A percentile compares a stretch with the other conserved stretches of the same genome.
Evolutionary conservation across 495 filamentous ascomycete genomes (phyloP).

Genomic region (Talaromyces borbonicus): DNA sequence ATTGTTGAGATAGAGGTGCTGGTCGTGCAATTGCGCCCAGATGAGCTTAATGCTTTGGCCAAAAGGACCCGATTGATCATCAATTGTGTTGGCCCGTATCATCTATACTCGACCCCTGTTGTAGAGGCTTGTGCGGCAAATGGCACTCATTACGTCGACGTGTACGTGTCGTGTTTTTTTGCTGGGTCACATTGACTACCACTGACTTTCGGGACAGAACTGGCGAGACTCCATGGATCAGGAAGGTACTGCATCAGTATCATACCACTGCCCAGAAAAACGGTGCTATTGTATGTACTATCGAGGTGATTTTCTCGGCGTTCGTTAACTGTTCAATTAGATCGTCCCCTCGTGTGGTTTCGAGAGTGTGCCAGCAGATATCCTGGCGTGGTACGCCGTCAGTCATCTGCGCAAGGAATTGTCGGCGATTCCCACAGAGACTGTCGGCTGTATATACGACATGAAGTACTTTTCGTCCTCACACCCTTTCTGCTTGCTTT

Average conservation of each 20-base stretch:
- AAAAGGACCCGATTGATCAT: conserved; percentile 71
- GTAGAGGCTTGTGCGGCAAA: conserved; percentile 80
- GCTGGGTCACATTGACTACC: neutral
- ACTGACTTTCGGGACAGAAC: conserved; percentile 37
- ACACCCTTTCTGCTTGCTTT: neutral
- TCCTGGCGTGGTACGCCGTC: conserved; percentile 63
- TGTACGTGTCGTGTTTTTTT: conserved; percentile 22
- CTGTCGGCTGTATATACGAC: conserved; percentile 52
- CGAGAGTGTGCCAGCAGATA: conserved; percentile 77
- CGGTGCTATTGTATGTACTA: conserved; percentile 54
- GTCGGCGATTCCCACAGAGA: conserved; percentile 43
- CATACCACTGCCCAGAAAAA: conserved; percentile 61
- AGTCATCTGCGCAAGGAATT: conserved; percentile 52
- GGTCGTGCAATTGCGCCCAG: conserved; percentile 50
- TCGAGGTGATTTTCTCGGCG: neutral
- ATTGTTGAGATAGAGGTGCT: conserved; percentile 43
- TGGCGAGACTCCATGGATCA: conserved; percentile 76
- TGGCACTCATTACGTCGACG: conserved; percentile 88
- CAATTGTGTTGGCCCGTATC: conserved; percentile 79
- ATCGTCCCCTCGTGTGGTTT: conserved; percentile 81
- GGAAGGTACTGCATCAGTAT: conserved; percentile 72
- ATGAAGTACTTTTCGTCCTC: conserved; percentile 39
- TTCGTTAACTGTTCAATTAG: conserved; percentile 24
- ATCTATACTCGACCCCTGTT: conserved; percentile 65
- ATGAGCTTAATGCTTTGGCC: conserved; percentile 54